A percentile compares a stretch with the other conserved stretches of the same genome.
These are phyloP conservation scores for Penicillium pancosmium DNA, from an alignment of 495 filamentous ascomycete genomes.

Conservation along the genomic window DNA sequence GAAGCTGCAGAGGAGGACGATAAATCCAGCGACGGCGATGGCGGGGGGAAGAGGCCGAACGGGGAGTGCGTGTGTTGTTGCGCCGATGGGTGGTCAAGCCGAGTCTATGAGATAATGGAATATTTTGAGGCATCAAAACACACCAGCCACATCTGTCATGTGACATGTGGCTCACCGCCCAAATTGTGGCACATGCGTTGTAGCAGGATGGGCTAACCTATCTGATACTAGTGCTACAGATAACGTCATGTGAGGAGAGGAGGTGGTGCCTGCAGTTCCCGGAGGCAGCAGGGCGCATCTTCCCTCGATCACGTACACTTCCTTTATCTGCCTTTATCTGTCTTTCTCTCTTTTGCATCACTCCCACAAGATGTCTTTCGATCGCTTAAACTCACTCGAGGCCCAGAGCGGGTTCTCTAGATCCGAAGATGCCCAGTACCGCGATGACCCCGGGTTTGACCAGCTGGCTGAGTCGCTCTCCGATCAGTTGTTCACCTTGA, in stretches of 20 bases:
- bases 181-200: neutral
- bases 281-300: conserved; percentile 26
- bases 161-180: conserved; percentile 18
- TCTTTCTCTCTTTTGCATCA: conserved; percentile 7
- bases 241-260: conserved; percentile 44
- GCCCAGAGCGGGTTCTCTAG: conserved; percentile 57
- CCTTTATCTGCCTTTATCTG: conserved; percentile 3
- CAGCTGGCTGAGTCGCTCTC: conserved; percentile 77
- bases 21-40: conserved; percentile 8
- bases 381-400: conserved; percentile 81
- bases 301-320: conserved; percentile 13
- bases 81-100: conserved; percentile 14
- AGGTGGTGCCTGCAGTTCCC: conserved; percentile 35
- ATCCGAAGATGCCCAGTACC: conserved; percentile 70
- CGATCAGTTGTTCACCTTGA: conserved; percentile 83
- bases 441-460: conserved; percentile 92
- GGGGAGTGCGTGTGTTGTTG: conserved; percentile 11
- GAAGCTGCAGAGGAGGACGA: conserved; percentile 12
- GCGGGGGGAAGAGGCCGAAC: conserved; percentile 12
- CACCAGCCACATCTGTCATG: conserved; percentile 41
- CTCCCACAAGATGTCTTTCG: conserved; percentile 76
- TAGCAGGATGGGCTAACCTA: conserved; percentile 13
- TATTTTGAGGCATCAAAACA: conserved; percentile 47
- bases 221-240: conserved; percentile 19
- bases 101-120: conserved; percentile 21